These are phyloP conservation scores for Monosporascus sp. DNA, from an alignment of 2,329 filamentous ascomycete genomes.

Conservation along the genomic window DNA sequence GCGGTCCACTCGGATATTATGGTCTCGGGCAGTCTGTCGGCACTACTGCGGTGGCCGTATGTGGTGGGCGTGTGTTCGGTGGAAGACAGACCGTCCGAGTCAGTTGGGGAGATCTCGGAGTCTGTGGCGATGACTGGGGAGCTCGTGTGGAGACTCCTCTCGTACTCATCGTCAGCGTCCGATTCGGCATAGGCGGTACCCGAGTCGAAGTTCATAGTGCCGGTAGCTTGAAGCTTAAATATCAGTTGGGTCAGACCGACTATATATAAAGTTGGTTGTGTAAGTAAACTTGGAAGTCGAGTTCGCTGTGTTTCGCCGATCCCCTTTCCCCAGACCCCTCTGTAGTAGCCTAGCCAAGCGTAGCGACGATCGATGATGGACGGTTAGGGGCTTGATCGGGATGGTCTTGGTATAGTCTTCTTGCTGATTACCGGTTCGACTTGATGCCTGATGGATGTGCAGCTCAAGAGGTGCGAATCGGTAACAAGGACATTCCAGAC, in stretches of 20 bases:
- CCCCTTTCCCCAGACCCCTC: neutral
- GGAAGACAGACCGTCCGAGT: constrained; percentile 64
- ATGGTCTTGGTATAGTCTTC: neutral
- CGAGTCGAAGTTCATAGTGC: constrained; percentile 54
- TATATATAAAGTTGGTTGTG: neutral
- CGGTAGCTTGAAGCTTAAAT: neutral
- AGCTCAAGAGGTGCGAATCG: neutral
- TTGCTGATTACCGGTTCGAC: neutral
- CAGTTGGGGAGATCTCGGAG: constrained; percentile 64
- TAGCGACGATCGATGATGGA: neutral
- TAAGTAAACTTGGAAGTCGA: neutral
- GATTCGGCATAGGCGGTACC: constrained; percentile 72
- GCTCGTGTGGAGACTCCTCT: constrained; percentile 63
- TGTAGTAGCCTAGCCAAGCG: neutral
- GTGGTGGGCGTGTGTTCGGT: constrained; percentile 75
- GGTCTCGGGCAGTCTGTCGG: constrained; percentile 64
- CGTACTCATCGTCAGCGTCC: constrained; percentile 79
- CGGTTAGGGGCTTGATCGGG: neutral
- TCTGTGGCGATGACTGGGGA: constrained; percentile 61
- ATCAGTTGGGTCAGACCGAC: neutral
- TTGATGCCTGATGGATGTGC: neutral
- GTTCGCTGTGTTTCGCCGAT: neutral
- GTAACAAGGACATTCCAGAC: neutral
- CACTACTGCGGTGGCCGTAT: constrained; percentile 60
- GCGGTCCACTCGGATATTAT: constrained; percentile 76